Conservation (phyloP, 768 basidiomycete species). For the Rhizopogon vinicolor region DNA sequence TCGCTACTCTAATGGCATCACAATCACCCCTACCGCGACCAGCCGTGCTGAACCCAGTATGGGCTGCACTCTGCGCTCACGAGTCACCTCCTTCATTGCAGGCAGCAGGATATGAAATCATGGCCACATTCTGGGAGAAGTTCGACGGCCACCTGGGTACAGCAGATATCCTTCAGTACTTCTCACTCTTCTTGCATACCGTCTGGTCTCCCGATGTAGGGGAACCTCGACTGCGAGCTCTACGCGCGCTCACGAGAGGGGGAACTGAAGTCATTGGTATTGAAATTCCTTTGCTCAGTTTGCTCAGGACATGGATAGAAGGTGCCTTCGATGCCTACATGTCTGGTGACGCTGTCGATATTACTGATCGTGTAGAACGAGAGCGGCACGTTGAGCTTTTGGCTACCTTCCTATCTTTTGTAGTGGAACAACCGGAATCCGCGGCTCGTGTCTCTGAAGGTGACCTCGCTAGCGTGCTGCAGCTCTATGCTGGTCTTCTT, state of each 20-base stretch:
- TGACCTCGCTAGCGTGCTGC: slow-evolving; percentile 49
- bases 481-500: slow-evolving; percentile 57
- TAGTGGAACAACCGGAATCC: slow-evolving; percentile 48
- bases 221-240: slow-evolving; percentile 65
- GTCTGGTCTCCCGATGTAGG: slow-evolving; percentile 67
- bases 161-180: slow-evolving; percentile 57
- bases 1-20: slow-evolving; percentile 47
- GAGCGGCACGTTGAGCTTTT: slow-evolving; percentile 62
- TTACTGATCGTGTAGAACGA: slow-evolving; percentile 46
- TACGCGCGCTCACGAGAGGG: slow-evolving; percentile 57
- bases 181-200: slow-evolving; percentile 53
- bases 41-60: slow-evolving; percentile 52
- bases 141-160: slow-evolving; percentile 43
- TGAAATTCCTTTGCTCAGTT: slow-evolving; percentile 49
- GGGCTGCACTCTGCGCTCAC: slow-evolving; percentile 52
- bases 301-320: slow-evolving; percentile 63
- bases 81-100: slow-evolving; percentile 55
- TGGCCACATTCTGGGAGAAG: slow-evolving; percentile 67
- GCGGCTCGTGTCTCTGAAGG: slow-evolving; percentile 58
- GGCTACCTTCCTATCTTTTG: slow-evolving; percentile 49
- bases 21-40: slow-evolving; percentile 53
- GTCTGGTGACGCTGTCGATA: slow-evolving; percentile 27
- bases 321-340: slow-evolving; percentile 54
- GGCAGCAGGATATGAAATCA: slow-evolving; percentile 66
- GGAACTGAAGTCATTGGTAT: slow-evolving; percentile 62